These are phyloP conservation scores for Teratosphaeria nubilosa DNA, from an alignment of 2,329 filamentous ascomycete species.

Conservation along the genomic window DNA sequence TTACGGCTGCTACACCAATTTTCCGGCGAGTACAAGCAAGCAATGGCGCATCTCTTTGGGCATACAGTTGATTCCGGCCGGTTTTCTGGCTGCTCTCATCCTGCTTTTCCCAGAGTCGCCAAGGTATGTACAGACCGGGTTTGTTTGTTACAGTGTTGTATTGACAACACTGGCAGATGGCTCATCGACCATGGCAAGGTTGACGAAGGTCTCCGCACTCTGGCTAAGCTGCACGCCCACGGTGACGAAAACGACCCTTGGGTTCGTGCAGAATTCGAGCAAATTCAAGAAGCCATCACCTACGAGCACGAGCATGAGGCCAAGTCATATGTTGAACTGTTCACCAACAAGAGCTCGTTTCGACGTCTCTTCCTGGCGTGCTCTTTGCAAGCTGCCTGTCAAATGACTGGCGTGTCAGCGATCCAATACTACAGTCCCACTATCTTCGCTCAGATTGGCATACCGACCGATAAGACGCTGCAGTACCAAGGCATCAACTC, in stretches of 20 bases:
- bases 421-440: conserved; percentile 59
- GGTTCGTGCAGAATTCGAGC: conserved; percentile 61
- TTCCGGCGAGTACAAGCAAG: conserved; percentile 35
- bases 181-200: conserved; percentile 61
- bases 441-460: conserved; percentile 6
- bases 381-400: conserved; percentile 58
- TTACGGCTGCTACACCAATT: conserved; percentile 49
- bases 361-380: conserved; percentile 61
- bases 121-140: conserved; percentile 7
- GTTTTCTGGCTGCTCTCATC: conserved; percentile 55
- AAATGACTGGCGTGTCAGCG: conserved; percentile 66
- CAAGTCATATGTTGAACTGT: conserved; percentile 60
- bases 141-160: conserved; percentile 27
- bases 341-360: conserved; percentile 56
- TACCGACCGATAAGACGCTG: conserved; percentile 3
- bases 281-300: conserved; percentile 58
- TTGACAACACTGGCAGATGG: conserved; percentile 41
- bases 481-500: conserved; percentile 69
- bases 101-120: conserved; percentile 58
- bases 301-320: conserved; percentile 58
- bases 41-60: conserved; percentile 57
- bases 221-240: conserved; percentile 60
- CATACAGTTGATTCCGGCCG: conserved; percentile 62
- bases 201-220: conserved; percentile 54
- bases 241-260: conserved; percentile 57